Evolutionary conservation across 2,329 filamentous ascomycete species (phyloP).

Genomic region (Fusarium pilosicola): DNA sequence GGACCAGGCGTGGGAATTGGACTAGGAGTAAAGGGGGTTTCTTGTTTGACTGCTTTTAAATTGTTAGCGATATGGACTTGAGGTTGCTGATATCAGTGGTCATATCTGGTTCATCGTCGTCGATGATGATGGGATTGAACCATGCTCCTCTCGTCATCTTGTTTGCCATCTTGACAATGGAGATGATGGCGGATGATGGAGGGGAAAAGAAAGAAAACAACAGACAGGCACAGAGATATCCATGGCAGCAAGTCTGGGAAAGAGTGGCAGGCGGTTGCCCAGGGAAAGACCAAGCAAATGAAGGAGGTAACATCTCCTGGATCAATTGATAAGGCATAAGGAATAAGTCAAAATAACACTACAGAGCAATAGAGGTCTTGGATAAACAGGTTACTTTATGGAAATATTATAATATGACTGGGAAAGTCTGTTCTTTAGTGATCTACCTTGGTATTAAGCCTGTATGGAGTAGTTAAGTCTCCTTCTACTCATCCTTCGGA

Average conservation of each 20-base stretch:
- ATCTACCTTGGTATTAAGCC: too few relatives aligned
- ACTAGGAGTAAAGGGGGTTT: too few relatives aligned
- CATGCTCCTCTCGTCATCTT: fast-evolving
- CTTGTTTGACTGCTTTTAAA: too few relatives aligned
- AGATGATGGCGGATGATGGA: neutral
- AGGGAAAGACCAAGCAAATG: too few relatives aligned
- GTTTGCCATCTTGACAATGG: fast-evolving
- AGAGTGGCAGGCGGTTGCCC: too few relatives aligned
- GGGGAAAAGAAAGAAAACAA: neutral
- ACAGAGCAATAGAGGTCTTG: neutral
- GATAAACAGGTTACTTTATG: neutral
- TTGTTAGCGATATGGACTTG: fast-evolving
- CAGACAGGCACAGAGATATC: neutral
- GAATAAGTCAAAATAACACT: too few relatives aligned
- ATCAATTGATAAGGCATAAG: too few relatives aligned
- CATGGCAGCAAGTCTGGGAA: neutral
- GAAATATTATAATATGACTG: neutral
- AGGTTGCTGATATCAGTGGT: neutral
- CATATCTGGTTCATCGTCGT: too few relatives aligned
- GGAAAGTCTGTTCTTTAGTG: neutral
- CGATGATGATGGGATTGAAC: fast-evolving
- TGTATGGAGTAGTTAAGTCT: neutral
- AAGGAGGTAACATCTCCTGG: too few relatives aligned
- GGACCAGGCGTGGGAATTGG: too few relatives aligned
- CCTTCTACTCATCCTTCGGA: neutral